phyloP scores from a whole-genome alignment of 768 basidiomycete species.

The Suillus variegatus region DNA sequence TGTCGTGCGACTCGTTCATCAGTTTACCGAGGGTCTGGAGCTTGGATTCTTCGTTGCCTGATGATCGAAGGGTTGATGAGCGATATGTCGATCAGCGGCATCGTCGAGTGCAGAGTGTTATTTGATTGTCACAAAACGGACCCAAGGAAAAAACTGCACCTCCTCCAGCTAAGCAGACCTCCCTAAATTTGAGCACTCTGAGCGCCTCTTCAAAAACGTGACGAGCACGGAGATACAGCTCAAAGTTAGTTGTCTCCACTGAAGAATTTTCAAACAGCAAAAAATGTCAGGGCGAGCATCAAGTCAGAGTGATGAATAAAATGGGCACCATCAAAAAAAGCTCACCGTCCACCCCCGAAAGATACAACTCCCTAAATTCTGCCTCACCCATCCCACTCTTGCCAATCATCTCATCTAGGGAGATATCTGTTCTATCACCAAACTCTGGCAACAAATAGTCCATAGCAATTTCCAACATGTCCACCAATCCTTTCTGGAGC shows the following conservation, averaged over 20 bases:
- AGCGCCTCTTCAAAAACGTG: slow-evolving; percentile 83
- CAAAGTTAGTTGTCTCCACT: slow-evolving; percentile 80
- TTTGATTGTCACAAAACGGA: neutral
- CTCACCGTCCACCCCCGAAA: slow-evolving; percentile 81
- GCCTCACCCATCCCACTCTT: slow-evolving; percentile 57
- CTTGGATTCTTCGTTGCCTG: slow-evolving; percentile 23
- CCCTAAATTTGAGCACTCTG: slow-evolving; percentile 78
- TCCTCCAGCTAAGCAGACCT: slow-evolving; percentile 54
- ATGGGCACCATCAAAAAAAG: neutral
- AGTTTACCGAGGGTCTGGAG: slow-evolving; percentile 60
- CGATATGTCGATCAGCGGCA: neutral
- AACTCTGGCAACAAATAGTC: slow-evolving; percentile 48
- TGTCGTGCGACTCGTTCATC: slow-evolving; percentile 79
- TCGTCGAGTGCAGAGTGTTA: neutral
- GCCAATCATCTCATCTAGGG: slow-evolving; percentile 57
- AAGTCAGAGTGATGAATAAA: slow-evolving; percentile 1
- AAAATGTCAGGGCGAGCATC: slow-evolving; percentile 3
- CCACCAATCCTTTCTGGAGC: slow-evolving; percentile 50
- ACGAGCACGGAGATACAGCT: slow-evolving; percentile 78
- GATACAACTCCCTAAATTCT: slow-evolving; percentile 65
- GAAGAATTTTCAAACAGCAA: neutral
- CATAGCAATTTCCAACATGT: slow-evolving; percentile 42
- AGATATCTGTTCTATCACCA: neutral
- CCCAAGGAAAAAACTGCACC: slow-evolving; percentile 15
- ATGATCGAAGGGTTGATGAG: neutral